Percentiles rank a stretch among this genome's conserved stretches.
phyloP scores from a whole-genome alignment of 78 protist species.

The Dictyostelium purpureum region DNA sequence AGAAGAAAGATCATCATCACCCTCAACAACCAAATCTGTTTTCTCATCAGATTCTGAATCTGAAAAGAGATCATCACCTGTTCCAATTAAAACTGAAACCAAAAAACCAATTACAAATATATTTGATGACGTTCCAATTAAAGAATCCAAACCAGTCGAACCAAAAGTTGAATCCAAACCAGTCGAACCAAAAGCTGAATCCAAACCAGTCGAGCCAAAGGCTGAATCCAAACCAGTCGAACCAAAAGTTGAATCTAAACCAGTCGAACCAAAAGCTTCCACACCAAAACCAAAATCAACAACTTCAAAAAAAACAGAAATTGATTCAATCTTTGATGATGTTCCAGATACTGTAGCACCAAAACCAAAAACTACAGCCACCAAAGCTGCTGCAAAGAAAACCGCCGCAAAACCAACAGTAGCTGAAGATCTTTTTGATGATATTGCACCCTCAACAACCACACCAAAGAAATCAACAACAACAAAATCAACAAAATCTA shows the following conservation, averaged over 20 bases:
- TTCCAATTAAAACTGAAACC: not conserved
- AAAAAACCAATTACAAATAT: too few species aligned
- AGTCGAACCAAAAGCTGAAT: not conserved
- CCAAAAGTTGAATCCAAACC: too few species aligned
- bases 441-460: not conserved
- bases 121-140: too few species aligned
- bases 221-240: not conserved
- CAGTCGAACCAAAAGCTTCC: not conserved
- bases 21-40: not conserved
- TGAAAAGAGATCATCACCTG: not conserved
- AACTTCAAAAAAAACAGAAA: not conserved
- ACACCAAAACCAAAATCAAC: not conserved
- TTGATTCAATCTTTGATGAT: slow-evolving; percentile 62
- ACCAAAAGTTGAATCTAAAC: not conserved
- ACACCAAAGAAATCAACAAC: slow-evolving; percentile 9
- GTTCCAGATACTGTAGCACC: slow-evolving; percentile 4
- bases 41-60: slow-evolving; percentile 6
- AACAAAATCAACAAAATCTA: slow-evolving; percentile 6
- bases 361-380: slow-evolving; percentile 15
- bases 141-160: too few species aligned
- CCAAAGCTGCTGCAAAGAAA: not conserved
- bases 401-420: slow-evolving; percentile 10
- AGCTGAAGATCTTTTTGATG: slow-evolving; percentile 59
- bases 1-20: not conserved
- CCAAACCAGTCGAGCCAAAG: not conserved